These are phyloP conservation scores for Panus rudis DNA, from an alignment of 768 basidiomycete genomes.

Conservation along the genomic window DNA sequence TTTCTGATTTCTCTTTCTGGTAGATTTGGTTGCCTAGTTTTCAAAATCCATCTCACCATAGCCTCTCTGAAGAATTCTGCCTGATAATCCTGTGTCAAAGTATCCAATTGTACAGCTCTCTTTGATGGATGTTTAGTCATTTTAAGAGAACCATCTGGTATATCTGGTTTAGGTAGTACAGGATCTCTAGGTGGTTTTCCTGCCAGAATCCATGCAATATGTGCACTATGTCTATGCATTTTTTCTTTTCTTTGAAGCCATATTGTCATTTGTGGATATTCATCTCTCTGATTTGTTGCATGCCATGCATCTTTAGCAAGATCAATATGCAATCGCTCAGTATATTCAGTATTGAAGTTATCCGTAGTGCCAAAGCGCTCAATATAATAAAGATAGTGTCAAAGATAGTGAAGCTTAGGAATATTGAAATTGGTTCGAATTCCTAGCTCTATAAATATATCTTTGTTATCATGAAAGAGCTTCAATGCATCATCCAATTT, in stretches of 20 bases:
- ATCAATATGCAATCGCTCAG: constrained; percentile 37
- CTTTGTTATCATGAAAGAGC: constrained; percentile 32
- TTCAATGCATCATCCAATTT: constrained; percentile 21
- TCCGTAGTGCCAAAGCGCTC: constrained; percentile 28
- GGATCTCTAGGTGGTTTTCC: background rate
- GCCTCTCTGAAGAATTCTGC: background rate
- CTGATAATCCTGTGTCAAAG: background rate
- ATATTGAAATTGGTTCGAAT: constrained; percentile 32
- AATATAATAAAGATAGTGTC: constrained; percentile 29
- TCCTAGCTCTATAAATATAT: constrained; percentile 28
- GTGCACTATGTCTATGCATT: constrained; percentile 15
- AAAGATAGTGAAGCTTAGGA: constrained; percentile 34
- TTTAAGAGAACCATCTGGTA: background rate
- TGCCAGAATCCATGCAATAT: constrained; percentile 3
- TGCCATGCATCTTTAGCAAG: constrained; percentile 31
- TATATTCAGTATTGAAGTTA: constrained; percentile 33
- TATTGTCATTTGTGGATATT: constrained; percentile 31
- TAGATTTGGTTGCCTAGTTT: background rate
- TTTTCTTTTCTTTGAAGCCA: constrained; percentile 29
- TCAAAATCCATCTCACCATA: background rate
- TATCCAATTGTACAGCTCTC: background rate
- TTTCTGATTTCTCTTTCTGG: background rate
- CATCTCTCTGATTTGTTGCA: constrained; percentile 29
- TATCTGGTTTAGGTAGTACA: no score
- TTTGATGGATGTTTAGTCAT: background rate